These are phyloP conservation scores for Dacryopinax spathularia DNA, from an alignment of 768 basidiomycete species.

Conservation along the genomic window DNA sequence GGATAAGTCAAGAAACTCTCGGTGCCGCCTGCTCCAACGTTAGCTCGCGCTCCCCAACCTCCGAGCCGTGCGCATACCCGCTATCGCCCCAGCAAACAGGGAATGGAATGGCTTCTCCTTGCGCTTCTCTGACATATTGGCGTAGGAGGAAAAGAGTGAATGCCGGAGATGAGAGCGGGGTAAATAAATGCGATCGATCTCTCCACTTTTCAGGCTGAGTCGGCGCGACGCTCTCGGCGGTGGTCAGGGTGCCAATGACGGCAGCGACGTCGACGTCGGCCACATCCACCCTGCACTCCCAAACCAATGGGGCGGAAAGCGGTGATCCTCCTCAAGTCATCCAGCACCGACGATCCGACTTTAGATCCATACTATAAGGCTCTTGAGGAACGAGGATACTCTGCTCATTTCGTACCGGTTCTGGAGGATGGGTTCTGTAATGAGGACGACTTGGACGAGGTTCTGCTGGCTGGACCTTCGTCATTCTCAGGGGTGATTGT, in stretches of 20 bases:
- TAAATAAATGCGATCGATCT: not conserved
- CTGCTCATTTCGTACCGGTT: conserved; percentile 48
- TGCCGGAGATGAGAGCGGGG: not conserved
- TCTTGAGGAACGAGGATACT: conserved; percentile 37
- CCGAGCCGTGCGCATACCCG: conserved; percentile 42
- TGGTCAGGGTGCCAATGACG: conserved; percentile 12
- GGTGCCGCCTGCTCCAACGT: conserved; percentile 5
- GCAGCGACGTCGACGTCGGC: too few relatives aligned
- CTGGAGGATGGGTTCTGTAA: conserved; percentile 52
- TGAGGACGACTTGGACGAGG: conserved; percentile 29
- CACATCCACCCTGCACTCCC: too few relatives aligned
- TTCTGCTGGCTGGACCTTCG: conserved; percentile 31
- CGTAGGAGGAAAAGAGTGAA: not conserved
- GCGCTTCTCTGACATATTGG: conserved; percentile 19
- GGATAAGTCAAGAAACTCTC: conserved; percentile 71
- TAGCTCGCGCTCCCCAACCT: not conserved
- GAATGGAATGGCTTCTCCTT: conserved; percentile 79
- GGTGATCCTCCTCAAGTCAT: conserved; percentile 32
- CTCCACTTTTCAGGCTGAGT: not conserved
- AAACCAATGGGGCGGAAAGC: not conserved
- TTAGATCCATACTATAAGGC: conserved; percentile 46
- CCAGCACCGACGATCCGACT: conserved; percentile 17
- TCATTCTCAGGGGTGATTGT: conserved; percentile 49
- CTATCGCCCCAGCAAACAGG: conserved; percentile 77
- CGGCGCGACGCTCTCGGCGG: not conserved